Evolutionary conservation across 2,329 filamentous ascomycete species (phyloP), one percentile per base, ranked within the genome.

Genomic region (Cladosporium sp.): DNA sequence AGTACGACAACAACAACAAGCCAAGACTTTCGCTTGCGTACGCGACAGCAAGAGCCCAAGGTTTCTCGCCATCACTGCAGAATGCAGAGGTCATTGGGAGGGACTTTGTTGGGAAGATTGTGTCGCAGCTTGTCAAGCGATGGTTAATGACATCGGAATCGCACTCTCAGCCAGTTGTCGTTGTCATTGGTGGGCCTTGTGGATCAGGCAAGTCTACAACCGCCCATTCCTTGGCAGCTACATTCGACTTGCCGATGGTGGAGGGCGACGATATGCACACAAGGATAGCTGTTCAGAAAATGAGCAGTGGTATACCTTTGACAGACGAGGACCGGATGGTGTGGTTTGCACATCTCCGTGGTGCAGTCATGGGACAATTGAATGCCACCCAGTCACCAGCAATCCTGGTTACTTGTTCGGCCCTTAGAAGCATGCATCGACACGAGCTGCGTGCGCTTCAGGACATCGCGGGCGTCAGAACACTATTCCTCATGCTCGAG

Each of bases 1-100:
- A 69, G 56, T 71, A 70, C 81, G 10, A 74, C 78, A 45, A 58
- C 15, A 45, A 58, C 15, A 34, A 60, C 24, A 17, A 53, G n/a
- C 19, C 37, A 4, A n/a, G 54, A 1, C 19, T 0, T 73, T 83
- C 82, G 65, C 70, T 83, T 1, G 59, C 82, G 63, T 83, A 83
- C 60, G 77, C 78, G 48, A 75, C 77, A 42, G 74, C 76, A 19
- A 69, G 65, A 3, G 69, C 72, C 0, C 55, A 44, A 32, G 24
- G 42, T 10, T 45, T 34, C 25, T 48, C 59, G 9, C 59, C 59
- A 1, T 49, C 36, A 8, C 48, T 72, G 69, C 0, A 44, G 28
- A 58, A 58, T 5, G 60, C 58, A n/a, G 60, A 51, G n/a, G 39
- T 32, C 1, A 44, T 68, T 25, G 65, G 67, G 17, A 58, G 44